phyloP scores from a whole-genome alignment of 1,284 basidiomycete genomes.

The Trichosporon sp. region DNA sequence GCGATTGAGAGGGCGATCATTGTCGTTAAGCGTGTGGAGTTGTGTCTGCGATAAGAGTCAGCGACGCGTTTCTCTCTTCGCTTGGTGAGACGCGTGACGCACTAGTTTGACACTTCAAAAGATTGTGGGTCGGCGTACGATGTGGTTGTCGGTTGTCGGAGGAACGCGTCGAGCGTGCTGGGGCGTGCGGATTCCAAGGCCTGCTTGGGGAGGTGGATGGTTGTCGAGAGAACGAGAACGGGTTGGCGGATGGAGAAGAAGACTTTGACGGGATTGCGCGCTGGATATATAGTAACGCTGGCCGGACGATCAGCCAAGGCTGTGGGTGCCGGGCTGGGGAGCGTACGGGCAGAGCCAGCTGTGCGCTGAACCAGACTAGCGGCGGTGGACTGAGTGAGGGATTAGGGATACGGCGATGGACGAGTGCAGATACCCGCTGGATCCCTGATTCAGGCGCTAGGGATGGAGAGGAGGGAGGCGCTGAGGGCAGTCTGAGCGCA shows the following conservation, averaged over 20 bases:
- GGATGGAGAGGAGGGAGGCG: not conserved
- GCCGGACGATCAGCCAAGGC: not conserved
- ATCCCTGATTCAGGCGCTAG: not conserved
- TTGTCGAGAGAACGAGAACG: not conserved
- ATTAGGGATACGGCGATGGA: not conserved
- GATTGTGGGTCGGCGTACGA: conserved; percentile 5
- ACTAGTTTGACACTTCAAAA: not conserved
- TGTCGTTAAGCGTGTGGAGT: not conserved
- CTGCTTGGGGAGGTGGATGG: conserved; percentile 11
- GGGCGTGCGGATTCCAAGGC: conserved; percentile 3
- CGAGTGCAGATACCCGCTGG: not conserved
- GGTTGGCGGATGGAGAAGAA: conserved; percentile 16
- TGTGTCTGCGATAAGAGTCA: not conserved
- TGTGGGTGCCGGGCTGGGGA: not conserved
- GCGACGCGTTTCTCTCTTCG: not conserved
- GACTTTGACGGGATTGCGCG: not conserved
- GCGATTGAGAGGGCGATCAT: conserved; percentile 6
- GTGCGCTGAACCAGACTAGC: not conserved
- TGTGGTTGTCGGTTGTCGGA: not conserved
- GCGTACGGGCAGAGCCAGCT: not conserved
- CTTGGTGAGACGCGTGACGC: not conserved
- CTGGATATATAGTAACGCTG: conserved; percentile 2
- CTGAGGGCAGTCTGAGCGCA: not conserved
- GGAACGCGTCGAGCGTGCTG: conserved; percentile 15
- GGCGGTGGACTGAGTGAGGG: not conserved